phyloP scores from a whole-genome alignment of 495 filamentous ascomycete species.

The Cladorrhinum samala region DNA sequence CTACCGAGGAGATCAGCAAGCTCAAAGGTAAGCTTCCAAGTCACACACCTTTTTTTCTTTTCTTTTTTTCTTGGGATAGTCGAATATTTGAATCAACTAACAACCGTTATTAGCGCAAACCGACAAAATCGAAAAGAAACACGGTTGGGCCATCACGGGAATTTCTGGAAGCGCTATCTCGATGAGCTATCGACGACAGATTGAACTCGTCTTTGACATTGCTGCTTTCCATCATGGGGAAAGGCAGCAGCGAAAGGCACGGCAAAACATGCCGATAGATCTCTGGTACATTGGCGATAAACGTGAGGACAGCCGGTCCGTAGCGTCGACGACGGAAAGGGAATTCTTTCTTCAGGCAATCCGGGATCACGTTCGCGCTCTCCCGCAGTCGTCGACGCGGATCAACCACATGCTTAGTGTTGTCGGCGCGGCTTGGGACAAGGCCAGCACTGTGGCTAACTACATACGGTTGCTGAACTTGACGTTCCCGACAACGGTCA shows the following conservation, averaged over 20 bases:
- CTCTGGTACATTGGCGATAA: slow-evolving; percentile 50
- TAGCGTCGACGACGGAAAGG: slow-evolving; percentile 46
- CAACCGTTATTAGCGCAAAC: slow-evolving; percentile 50
- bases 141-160: slow-evolving; percentile 76
- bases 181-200: slow-evolving; percentile 71
- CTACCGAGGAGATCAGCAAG: slow-evolving; percentile 63
- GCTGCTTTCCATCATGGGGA: slow-evolving; percentile 45
- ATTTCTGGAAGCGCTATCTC: slow-evolving; percentile 55
- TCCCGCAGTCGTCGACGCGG: slow-evolving; percentile 43
- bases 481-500: slow-evolving; percentile 41
- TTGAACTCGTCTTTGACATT: slow-evolving; percentile 71
- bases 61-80: too few relatives aligned
- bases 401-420: slow-evolving; percentile 49
- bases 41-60: too few relatives aligned
- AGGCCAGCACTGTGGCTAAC: slow-evolving; percentile 43
- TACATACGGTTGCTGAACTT: slow-evolving; percentile 50
- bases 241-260: slow-evolving; percentile 4
- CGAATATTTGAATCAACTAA: slow-evolving; percentile 11
- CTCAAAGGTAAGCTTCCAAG: slow-evolving; percentile 72
- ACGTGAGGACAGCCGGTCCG: slow-evolving; percentile 37
- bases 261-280: slow-evolving; percentile 33
- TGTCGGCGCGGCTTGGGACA: slow-evolving; percentile 56
- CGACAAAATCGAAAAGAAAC: slow-evolving; percentile 56
- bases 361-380: slow-evolving; percentile 49
- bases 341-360: slow-evolving; percentile 68